Percentiles rank a stretch among this genome's conserved stretches.
Evolutionary conservation across 345 rosid species (phyloP).

Genomic region (Bruguiera parviflora): DNA sequence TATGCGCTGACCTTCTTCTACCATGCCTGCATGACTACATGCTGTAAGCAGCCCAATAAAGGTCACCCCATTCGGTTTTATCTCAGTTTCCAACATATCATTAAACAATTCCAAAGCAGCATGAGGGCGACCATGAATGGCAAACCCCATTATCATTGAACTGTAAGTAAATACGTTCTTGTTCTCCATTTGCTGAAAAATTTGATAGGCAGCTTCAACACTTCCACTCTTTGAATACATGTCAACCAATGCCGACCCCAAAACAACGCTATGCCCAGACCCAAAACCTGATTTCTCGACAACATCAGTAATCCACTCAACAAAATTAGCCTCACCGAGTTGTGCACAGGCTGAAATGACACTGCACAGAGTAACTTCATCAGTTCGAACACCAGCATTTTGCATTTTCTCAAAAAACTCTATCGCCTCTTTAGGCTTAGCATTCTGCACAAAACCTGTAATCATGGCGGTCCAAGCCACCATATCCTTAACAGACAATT

Average conservation of each 20-base stretch:
- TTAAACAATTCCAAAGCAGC: slow-evolving; percentile 58
- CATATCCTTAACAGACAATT: slow-evolving; percentile 51
- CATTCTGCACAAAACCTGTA: slow-evolving; percentile 65
- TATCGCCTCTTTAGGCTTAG: slow-evolving; percentile 67
- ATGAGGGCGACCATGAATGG: slow-evolving; percentile 61
- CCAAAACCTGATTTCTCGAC: slow-evolving; percentile 39
- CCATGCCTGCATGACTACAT: slow-evolving; percentile 61
- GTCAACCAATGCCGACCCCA: slow-evolving; percentile 77
- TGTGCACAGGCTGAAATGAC: slow-evolving; percentile 83
- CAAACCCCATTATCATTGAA: slow-evolving; percentile 82
- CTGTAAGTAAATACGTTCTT: slow-evolving; percentile 73
- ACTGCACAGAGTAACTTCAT: slow-evolving; percentile 56
- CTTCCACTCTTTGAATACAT: slow-evolving; percentile 84
- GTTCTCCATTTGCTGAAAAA: slow-evolving; percentile 50
- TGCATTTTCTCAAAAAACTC: slow-evolving; percentile 58
- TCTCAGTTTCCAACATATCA: slow-evolving; percentile 52
- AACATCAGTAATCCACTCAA: slow-evolving; percentile 41
- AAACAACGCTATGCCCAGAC: slow-evolving; percentile 38
- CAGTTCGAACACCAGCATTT: slow-evolving; percentile 39
- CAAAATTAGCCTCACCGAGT: slow-evolving; percentile 56
- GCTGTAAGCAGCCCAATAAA: slow-evolving; percentile 80
- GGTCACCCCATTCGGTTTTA: slow-evolving; percentile 65
- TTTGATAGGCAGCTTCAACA: slow-evolving; percentile 53
- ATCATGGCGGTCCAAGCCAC: slow-evolving; percentile 84
- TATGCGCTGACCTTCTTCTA: slow-evolving; percentile 52